Base-by-base conservation (phyloP, 305 asterid genomes). In the Ruellia speciosa region DNA sequence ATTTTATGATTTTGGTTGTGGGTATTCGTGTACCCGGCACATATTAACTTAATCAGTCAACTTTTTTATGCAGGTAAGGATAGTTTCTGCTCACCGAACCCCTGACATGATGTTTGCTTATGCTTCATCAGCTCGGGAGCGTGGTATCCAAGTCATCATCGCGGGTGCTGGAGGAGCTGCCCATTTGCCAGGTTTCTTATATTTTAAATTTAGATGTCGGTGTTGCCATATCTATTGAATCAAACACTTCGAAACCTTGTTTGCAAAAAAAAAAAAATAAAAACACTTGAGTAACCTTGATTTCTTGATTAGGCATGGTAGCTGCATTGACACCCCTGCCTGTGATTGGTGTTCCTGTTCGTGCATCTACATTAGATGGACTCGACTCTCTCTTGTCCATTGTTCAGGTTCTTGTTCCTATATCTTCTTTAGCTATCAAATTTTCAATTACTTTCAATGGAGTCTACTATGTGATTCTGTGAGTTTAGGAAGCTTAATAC, bases 141-240 rank as follows among this genome's bases (percentile, higher is more conserved):
- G 95, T 60, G 98, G 98, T 40, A 69, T 90, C 70, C 94, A 90
- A 74, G 88, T 90, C 33, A 90, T 90, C 54, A 83, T 90, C 72
- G 96, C 98, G 33, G 98, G 96, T 58, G 96, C 96, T 65, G 98
- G 98, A 63, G 98, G 98, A 64, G 98, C 98, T 3, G 98, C 98
- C 56, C 98, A 90, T 78, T 79, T 90, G 79, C 98, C 98, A 74
- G 96, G 95, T 86, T 18, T 47, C 62, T 16, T 37, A 31, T 65
- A 35, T 63, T 54, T 47, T n/a, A 14, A 46, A 41, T 43, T 18
- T 51, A 33, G 39, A 54, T 14, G 13, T 46, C 48, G 37, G 18
- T 47, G 15, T 49, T 17, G 31, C 40, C 37, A 18, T 51, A 54
- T 55, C 8, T 49, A 18, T 57, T 47, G 40, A 51, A 59, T 20